phyloP scores from a whole-genome alignment of 2,329 filamentous ascomycete species.

The Epichloe brachyelytri region DNA sequence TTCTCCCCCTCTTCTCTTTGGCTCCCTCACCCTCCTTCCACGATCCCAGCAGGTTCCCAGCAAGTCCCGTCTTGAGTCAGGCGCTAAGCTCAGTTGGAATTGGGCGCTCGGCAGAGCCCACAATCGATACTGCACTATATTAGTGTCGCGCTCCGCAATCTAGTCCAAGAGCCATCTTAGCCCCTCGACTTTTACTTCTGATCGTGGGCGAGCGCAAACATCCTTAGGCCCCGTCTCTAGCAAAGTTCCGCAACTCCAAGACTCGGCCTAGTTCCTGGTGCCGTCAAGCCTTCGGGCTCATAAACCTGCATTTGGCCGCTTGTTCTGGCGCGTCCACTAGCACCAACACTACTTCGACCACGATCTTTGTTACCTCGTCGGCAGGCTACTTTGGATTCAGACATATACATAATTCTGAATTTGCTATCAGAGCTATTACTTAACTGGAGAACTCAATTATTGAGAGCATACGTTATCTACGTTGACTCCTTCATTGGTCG shows the following conservation, averaged over 20 bases:
- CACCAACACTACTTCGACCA: constrained; percentile 3
- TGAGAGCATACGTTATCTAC: background rate
- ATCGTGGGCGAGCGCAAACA: constrained; percentile 14
- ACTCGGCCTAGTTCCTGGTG: constrained; percentile 8
- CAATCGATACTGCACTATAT: constrained; percentile 25
- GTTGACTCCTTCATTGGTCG: background rate
- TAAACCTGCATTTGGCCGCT: constrained; percentile 6
- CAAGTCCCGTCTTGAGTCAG: constrained; percentile 15
- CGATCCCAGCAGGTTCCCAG: constrained; percentile 1
- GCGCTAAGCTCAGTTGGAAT: constrained; percentile 24
- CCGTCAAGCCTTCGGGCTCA: constrained; percentile 5
- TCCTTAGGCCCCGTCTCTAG: constrained; percentile 9
- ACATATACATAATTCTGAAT: background rate
- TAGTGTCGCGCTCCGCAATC: constrained; percentile 27
- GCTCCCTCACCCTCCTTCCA: background rate
- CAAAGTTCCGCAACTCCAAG: constrained; percentile 12
- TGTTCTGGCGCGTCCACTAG: constrained; percentile 3
- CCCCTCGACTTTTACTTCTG: constrained; percentile 13
- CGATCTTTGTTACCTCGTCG: background rate
- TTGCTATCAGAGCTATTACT: background rate
- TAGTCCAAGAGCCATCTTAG: constrained; percentile 15
- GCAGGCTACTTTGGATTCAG: background rate
- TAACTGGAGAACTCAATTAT: background rate
- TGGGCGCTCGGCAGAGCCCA: constrained; percentile 19
- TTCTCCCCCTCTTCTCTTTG: background rate